These are phyloP conservation scores for Buddleja alternifolia DNA, from an alignment of 257 asterid species.

Conservation along the genomic window DNA sequence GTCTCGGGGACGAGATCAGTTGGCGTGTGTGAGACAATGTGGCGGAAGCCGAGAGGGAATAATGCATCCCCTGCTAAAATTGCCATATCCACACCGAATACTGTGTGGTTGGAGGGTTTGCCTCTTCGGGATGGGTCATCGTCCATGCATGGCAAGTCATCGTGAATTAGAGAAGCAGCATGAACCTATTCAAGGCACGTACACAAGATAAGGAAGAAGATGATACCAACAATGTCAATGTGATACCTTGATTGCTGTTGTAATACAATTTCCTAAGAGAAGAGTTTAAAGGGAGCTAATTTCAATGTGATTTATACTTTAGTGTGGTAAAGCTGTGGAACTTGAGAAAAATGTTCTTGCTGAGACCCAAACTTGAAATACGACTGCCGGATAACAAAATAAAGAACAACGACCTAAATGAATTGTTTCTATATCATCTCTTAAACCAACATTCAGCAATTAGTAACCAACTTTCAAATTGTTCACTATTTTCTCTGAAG, in stretches of 20 bases:
- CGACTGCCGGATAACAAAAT: no score
- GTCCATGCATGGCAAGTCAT: conserved; percentile 98
- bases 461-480: no score
- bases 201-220: conserved; percentile 10
- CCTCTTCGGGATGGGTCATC: conserved; percentile 95
- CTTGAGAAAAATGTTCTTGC: no score
- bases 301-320: no score
- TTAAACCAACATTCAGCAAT: no score
- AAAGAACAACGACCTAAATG: no score
- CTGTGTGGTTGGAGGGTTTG: conserved; percentile 83
- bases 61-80: conserved; percentile 94
- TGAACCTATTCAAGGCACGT: conserved; percentile 61
- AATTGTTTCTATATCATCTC: no score
- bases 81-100: conserved; percentile 92
- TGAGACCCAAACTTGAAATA: no score
- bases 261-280: no score
- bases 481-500: no score
- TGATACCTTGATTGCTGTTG: background rate
- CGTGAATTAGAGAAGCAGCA: conserved; percentile 92
- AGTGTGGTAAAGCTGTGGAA: no score
- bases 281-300: no score
- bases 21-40: conserved; percentile 87
- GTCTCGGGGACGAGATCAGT: conserved; percentile 72
- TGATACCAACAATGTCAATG: background rate
- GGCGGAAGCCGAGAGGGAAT: conserved; percentile 94